phyloP scores from a whole-genome alignment of 2,329 filamentous ascomycete species.

The Penicillium occitanis region DNA sequence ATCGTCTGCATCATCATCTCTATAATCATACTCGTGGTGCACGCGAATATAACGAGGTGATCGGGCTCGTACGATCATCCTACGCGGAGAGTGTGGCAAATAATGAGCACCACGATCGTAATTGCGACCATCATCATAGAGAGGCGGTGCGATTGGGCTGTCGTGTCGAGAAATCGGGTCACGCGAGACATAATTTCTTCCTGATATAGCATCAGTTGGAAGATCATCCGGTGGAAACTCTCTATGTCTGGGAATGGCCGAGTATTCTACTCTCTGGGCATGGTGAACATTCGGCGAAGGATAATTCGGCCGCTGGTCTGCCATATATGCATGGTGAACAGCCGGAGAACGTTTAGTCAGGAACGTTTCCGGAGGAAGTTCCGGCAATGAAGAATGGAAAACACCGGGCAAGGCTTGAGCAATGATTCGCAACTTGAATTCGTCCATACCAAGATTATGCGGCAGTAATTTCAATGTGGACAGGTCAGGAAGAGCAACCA shows the following conservation, averaged over 20 bases:
- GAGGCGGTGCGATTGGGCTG: not conserved
- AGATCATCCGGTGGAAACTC: not conserved
- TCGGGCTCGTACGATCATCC: constrained; percentile 3
- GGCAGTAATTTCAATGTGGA: constrained; percentile 21
- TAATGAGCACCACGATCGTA: constrained; percentile 3
- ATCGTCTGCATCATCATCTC: constrained; percentile 13
- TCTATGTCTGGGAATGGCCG: not conserved
- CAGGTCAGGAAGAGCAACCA: constrained; percentile 60
- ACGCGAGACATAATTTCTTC: not conserved
- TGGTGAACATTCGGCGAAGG: constrained; percentile 6
- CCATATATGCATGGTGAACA: constrained; percentile 4
- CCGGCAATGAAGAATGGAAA: constrained; percentile 28
- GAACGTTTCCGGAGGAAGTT: constrained; percentile 12
- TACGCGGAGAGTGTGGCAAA: constrained; percentile 4
- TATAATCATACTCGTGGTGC: constrained; percentile 10
- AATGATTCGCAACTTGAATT: constrained; percentile 54
- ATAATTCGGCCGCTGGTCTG: constrained; percentile 6
- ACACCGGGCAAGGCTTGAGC: constrained; percentile 52
- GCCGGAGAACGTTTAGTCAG: constrained; percentile 13
- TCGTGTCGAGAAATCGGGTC: constrained; percentile 1
- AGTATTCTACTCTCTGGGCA: not conserved
- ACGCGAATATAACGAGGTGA: constrained; percentile 13
- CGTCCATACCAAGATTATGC: constrained; percentile 50
- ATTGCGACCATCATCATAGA: constrained; percentile 8
- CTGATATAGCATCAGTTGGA: not conserved